Percentiles rank a stretch among this genome's conserved stretches.
These are phyloP conservation scores for Biscogniauxia marginata DNA, from an alignment of 2,329 filamentous ascomycete species.

Conservation along the genomic window DNA sequence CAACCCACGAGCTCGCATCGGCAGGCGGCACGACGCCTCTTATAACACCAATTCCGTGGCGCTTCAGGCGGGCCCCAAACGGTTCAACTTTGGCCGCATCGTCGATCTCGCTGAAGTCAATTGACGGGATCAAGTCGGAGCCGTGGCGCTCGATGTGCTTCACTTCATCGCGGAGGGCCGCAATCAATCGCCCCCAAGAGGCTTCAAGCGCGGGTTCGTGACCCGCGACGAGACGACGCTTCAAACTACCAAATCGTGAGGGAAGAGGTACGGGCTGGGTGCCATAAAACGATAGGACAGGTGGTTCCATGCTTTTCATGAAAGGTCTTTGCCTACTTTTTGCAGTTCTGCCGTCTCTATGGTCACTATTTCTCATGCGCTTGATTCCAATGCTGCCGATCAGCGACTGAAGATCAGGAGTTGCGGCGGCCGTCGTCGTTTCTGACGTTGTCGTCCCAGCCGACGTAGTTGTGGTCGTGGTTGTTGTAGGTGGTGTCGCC, in stretches of 20 bases:
- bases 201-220: conserved; percentile 54
- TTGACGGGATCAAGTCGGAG: conserved; percentile 53
- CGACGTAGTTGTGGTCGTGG: conserved; percentile 8
- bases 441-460: conserved; percentile 8
- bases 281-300: conserved; percentile 57
- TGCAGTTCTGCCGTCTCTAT: conserved; percentile 30
- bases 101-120: conserved; percentile 52
- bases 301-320: conserved; percentile 44
- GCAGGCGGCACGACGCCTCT: conserved; percentile 59
- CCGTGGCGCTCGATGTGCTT: conserved; percentile 51
- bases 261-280: conserved; percentile 57
- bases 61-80: conserved; percentile 57
- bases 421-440: conserved; percentile 7
- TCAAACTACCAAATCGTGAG: conserved; percentile 56
- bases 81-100: conserved; percentile 47
- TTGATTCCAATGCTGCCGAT: conserved; percentile 27
- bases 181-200: conserved; percentile 55
- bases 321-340: conserved; percentile 32
- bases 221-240: conserved; percentile 52
- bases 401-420: conserved; percentile 8
- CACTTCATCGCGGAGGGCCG: conserved; percentile 50
- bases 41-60: conserved; percentile 64
- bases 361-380: conserved; percentile 29
- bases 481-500: conserved; percentile 17
- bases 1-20: conserved; percentile 58